Percentiles rank a stretch among this genome's conserved stretches.
phyloP scores from a whole-genome alignment of 2,329 filamentous ascomycete species.

The Aureobasidium uvarum region DNA sequence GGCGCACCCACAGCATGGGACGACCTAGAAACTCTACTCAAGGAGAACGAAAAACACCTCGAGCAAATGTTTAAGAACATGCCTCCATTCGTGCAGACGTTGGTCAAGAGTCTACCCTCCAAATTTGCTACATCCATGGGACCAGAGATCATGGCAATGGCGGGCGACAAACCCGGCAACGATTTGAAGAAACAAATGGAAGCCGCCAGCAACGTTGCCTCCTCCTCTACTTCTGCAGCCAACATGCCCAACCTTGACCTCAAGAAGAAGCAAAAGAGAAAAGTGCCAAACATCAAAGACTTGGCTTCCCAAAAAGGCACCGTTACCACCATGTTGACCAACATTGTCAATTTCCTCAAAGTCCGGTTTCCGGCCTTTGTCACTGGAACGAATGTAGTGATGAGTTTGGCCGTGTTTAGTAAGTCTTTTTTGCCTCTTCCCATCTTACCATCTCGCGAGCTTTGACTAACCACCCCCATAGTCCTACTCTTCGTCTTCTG shows the following conservation, averaged over 20 bases:
- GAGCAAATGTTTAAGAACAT: constrained; percentile 65
- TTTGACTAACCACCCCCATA: no score
- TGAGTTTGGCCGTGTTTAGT: constrained; percentile 79
- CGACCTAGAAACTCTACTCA: constrained; percentile 72
- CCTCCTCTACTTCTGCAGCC: neutral
- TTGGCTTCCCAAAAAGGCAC: constrained; percentile 85
- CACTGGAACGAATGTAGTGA: constrained; percentile 79
- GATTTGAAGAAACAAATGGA: constrained; percentile 42
- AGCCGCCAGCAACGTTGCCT: constrained; percentile 37
- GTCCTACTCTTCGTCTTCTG: constrained; percentile 89
- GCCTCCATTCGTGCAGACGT: constrained; percentile 76
- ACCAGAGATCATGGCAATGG: constrained; percentile 77
- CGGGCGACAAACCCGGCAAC: constrained; percentile 63
- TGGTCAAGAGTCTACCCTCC: constrained; percentile 78
- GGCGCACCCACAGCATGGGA: constrained; percentile 91
- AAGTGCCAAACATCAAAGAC: constrained; percentile 71
- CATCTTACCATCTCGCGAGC: no score
- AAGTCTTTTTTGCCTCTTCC: constrained; percentile 47
- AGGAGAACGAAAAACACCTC: constrained; percentile 61
- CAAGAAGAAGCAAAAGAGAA: constrained; percentile 53
- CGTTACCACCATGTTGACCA: constrained; percentile 76
- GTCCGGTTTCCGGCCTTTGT: constrained; percentile 86
- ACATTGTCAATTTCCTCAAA: constrained; percentile 87
- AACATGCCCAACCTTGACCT: neutral
- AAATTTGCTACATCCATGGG: constrained; percentile 74